Percentiles rank a stretch among this genome's conserved stretches.
Conservation (phyloP, 306 rosid genomes). For the Cicer yamashitae region DNA sequence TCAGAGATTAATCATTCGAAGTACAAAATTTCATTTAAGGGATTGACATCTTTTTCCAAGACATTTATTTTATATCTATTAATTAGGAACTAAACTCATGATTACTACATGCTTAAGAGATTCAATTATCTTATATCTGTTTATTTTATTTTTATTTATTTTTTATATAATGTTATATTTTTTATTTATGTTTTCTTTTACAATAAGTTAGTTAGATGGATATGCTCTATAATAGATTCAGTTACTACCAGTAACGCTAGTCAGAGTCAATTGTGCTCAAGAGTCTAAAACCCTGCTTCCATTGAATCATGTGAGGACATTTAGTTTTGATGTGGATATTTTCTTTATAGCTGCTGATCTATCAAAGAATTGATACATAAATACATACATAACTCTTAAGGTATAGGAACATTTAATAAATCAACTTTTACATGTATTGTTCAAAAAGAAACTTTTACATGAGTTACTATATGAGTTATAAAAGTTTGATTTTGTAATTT, state of each 20-base stretch:
- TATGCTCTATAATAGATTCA: not conserved
- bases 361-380: not conserved
- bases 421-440: not conserved
- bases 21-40: too few relatives aligned
- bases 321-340: not conserved
- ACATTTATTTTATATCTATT: too few relatives aligned
- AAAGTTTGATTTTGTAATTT: too few relatives aligned
- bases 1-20: too few relatives aligned
- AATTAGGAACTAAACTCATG: too few relatives aligned
- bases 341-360: not conserved
- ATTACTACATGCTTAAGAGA: too few relatives aligned
- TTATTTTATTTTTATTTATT: not conserved
- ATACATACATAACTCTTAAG: too few relatives aligned
- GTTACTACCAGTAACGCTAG: not conserved
- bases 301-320: constrained; percentile 1
- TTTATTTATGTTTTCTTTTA: not conserved
- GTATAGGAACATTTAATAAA: not conserved
- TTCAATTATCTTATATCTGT: too few relatives aligned
- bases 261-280: not conserved
- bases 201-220: not conserved
- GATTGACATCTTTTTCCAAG: too few relatives aligned
- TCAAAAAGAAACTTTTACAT: too few relatives aligned
- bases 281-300: constrained; percentile 29
- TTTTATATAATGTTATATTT: not conserved
- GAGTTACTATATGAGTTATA: too few relatives aligned